Percentiles rank a stretch among this genome's conserved stretches.
These are phyloP conservation scores for Eremomyces bilateralis DNA, from an alignment of 495 filamentous ascomycete genomes.

Conservation along the genomic window DNA sequence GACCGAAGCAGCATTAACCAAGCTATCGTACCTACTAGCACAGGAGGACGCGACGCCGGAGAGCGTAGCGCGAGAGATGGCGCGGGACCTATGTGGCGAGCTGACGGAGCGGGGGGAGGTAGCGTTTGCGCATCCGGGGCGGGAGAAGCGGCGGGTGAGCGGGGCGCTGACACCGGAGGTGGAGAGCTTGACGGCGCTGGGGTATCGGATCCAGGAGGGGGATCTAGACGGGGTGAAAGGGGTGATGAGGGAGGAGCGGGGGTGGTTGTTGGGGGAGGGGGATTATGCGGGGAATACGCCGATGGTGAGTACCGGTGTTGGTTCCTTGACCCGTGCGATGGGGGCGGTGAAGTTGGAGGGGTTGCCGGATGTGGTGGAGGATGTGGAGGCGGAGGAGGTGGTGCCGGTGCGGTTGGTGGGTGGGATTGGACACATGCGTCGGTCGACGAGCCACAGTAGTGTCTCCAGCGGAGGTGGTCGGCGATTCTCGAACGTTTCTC, in stretches of 20 bases:
- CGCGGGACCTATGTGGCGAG: conserved; percentile 58
- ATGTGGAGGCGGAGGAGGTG: no score
- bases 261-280: conserved; percentile 49
- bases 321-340: no score
- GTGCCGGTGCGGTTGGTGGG: no score
- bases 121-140: conserved; percentile 44
- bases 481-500: no score
- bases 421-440: no score
- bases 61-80: conserved; percentile 51
- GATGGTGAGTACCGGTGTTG: conserved; percentile 26
- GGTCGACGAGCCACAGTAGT: no score
- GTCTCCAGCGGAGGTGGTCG: no score
- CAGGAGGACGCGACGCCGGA: conserved; percentile 34
- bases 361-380: no score
- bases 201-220: conserved; percentile 60
- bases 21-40: conserved; percentile 74
- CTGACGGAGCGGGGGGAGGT: conserved; percentile 49
- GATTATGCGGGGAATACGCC: conserved; percentile 91
- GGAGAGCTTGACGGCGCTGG: conserved; percentile 44
- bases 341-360: no score
- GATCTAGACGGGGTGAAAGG: conserved; percentile 39
- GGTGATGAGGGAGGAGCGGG: conserved; percentile 41
- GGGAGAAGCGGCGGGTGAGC: conserved; percentile 21
- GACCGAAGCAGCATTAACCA: conserved; percentile 81
- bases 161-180: conserved; percentile 24